Conservation (phyloP, 2,329 filamentous ascomycete species). For the Aspergillus luchuensis region DNA sequence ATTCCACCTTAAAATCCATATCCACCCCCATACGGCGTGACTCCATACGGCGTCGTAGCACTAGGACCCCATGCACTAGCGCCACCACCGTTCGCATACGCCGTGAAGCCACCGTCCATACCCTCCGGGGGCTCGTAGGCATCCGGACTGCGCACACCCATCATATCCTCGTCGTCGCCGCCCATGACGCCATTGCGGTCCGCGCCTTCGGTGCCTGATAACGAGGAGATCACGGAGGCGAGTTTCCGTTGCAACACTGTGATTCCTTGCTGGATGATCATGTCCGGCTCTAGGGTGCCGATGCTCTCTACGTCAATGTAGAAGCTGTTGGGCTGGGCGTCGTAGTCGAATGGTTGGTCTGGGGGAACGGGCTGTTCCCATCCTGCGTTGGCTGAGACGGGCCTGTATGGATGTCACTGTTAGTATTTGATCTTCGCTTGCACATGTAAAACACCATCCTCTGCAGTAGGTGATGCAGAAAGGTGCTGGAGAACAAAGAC, state of each 20-base stretch:
- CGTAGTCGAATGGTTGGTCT: constrained; percentile 86
- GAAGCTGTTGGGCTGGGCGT: constrained; percentile 80
- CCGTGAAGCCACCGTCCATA: constrained; percentile 45
- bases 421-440: neutral
- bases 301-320: constrained; percentile 93
- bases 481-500: neutral
- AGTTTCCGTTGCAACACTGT: constrained; percentile 88
- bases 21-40: constrained; percentile 29
- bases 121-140: constrained; percentile 50
- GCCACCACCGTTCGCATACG: constrained; percentile 53
- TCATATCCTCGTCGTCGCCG: constrained; percentile 48
- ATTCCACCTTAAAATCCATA: constrained; percentile 29
- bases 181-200: constrained; percentile 54
- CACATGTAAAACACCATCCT: too few relatives aligned
- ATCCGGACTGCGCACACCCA: constrained; percentile 54
- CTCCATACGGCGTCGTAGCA: constrained; percentile 62
- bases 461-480: too few relatives aligned
- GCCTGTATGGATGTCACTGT: constrained; percentile 27
- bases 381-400: constrained; percentile 51
- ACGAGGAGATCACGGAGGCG: constrained; percentile 70
- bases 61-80: constrained; percentile 68
- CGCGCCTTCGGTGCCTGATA: constrained; percentile 56
- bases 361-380: constrained; percentile 78
- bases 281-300: constrained; percentile 84
- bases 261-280: constrained; percentile 86